Conservation (phyloP, 495 filamentous ascomycete genomes). For the Bathelium albidoporum region DNA sequence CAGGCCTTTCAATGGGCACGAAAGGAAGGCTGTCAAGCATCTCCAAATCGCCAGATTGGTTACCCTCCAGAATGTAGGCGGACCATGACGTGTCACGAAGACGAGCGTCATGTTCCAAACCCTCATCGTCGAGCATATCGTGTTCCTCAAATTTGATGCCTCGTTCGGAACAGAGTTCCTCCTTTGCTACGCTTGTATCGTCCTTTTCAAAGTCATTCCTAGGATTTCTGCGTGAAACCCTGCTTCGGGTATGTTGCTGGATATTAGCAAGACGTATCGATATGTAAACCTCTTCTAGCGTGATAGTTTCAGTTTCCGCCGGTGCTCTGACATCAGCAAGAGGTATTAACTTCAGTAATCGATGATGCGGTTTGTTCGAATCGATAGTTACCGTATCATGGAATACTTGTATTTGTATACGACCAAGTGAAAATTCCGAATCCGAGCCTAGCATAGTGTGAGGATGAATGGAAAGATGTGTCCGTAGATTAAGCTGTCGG, state of each 20-base stretch:
- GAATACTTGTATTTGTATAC: slow-evolving; percentile 10
- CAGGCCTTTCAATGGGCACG: background rate
- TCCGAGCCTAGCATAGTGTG: background rate
- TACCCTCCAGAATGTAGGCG: background rate
- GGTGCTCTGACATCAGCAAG: slow-evolving; percentile 18
- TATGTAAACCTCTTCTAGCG: slow-evolving; percentile 11
- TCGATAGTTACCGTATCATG: slow-evolving; percentile 8
- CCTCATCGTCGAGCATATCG: background rate
- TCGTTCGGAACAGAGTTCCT: background rate
- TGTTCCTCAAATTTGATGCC: background rate
- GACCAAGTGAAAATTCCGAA: slow-evolving; percentile 6
- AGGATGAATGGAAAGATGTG: slow-evolving; percentile 1
- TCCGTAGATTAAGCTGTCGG: slow-evolving; percentile 1
- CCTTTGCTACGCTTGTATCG: background rate
- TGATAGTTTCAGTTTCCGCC: slow-evolving; percentile 8
- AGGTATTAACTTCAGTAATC: slow-evolving; percentile 13
- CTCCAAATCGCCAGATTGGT: background rate
- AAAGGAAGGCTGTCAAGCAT: background rate
- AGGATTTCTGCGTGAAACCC: background rate
- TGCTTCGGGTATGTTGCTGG: background rate
- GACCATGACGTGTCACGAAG: background rate
- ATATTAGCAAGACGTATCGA: slow-evolving; percentile 7
- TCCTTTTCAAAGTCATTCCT: background rate
- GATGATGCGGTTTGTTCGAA: slow-evolving; percentile 7
- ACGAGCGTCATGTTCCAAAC: background rate